Evolutionary conservation across 2,329 filamentous ascomycete genomes (phyloP), one percentile per base, ranked within the genome.

Genomic region (Cytospora piceae): DNA sequence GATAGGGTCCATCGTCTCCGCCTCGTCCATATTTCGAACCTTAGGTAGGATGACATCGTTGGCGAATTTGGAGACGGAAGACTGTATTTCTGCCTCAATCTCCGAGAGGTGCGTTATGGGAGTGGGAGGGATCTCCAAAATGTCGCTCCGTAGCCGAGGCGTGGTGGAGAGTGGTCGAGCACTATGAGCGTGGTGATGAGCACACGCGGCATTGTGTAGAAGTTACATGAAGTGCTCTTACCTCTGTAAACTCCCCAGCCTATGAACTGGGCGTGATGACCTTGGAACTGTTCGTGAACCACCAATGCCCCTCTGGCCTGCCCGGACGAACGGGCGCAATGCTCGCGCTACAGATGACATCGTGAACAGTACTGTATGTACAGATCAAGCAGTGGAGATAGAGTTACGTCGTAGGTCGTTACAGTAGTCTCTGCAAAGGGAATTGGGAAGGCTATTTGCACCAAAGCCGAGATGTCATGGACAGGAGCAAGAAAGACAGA

Each of bases 11-110:
- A 99, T 98, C 65, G 85, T 79, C 83, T 99, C 95, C 34, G 90
- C 90, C 83, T 99, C 95, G 77, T 99, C 95, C 95, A 99, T 99
- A 22, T 96, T 94, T 65, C 95, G 91, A 14, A 92, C 94, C 77
- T 93, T 94, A 63, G 95, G 95, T 60, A 94, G 87, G 71, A 99
- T 90, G 34, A 93, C 86, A 64, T 97, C 93, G 74, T 87, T 88
- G 70, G 95, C 93, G 74, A 98, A 98, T 78, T 95, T 96, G 72
- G 88, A 88, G 5, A 99, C 94, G 1, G 91, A 86, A 65, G 99
- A 94, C 69, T 89, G 87, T 91, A 99, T 96, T 74, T 95, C 87
- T 17, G 86, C 74, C 80, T 99, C 95, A 66, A 91, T 89, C 79
- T 99, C 95, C 72, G 92, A 96, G 70, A 97, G 84, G 78, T 96